A percentile compares a stretch with the other conserved stretches of the same genome.
Conservation (phyloP, 441 rosid species). For the Erodium texanum region DNA sequence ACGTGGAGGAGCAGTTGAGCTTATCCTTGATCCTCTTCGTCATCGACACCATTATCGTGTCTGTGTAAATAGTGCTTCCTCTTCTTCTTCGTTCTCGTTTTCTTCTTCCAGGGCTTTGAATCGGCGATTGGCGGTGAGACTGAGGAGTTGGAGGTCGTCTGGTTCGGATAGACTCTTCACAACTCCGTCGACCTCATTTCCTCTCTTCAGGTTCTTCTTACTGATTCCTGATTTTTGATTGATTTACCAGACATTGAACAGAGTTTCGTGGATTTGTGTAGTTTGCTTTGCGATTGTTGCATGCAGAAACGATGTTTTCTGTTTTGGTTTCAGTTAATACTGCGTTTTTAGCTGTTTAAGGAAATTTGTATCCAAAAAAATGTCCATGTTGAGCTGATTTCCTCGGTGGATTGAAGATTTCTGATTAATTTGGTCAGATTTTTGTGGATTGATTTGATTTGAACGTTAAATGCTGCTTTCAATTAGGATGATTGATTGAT, state of each 20-base stretch:
- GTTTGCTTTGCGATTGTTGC: not conserved
- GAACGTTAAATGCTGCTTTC: not conserved
- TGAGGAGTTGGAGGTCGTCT: constrained; percentile 1
- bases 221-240: not conserved
- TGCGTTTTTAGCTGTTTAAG: not conserved
- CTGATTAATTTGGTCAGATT: too few species aligned
- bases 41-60: not conserved
- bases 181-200: not conserved
- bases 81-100: not conserved
- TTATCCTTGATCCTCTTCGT: not conserved
- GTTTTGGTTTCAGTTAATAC: not conserved
- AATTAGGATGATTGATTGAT: not conserved
- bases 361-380: not conserved
- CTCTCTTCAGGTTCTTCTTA: constrained; percentile 1
- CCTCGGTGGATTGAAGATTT: not conserved
- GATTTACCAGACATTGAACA: not conserved
- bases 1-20: constrained; percentile 1
- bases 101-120: not conserved
- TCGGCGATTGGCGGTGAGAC: constrained; percentile 5
- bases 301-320: not conserved
- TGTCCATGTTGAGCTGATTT: not conserved
- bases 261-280: not conserved
- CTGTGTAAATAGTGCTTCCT: not conserved
- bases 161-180: not conserved
- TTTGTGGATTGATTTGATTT: not conserved